These are phyloP conservation scores for Hemileia vastatrix DNA, from an alignment of 1,284 basidiomycete genomes.

Conservation along the genomic window DNA sequence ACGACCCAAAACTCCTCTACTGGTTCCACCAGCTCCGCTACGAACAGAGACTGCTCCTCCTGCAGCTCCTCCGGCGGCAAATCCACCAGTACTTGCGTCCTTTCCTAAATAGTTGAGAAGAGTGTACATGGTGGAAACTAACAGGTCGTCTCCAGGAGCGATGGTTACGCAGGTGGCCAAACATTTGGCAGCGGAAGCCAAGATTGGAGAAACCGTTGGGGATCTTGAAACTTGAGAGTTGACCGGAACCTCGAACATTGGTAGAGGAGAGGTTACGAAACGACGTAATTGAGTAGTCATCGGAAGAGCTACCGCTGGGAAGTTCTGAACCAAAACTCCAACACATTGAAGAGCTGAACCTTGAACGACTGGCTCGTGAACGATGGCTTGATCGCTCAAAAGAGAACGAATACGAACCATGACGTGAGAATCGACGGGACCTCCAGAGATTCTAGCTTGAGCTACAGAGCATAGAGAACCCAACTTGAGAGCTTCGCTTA, in stretches of 20 bases:
- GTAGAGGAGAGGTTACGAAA: constrained; percentile 76
- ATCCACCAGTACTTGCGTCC: constrained; percentile 47
- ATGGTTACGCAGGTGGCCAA: constrained; percentile 81
- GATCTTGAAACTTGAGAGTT: constrained; percentile 52
- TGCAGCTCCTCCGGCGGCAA: constrained; percentile 46
- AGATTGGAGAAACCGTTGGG: constrained; percentile 61
- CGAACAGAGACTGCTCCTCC: constrained; percentile 51
- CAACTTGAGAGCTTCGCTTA: constrained; percentile 75
- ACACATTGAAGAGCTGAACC: constrained; percentile 73
- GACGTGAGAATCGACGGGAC: constrained; percentile 60
- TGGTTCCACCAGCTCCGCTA: constrained; percentile 53
- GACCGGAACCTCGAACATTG: constrained; percentile 78
- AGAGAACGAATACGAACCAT: constrained; percentile 63
- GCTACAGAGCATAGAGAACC: constrained; percentile 73
- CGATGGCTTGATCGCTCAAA: constrained; percentile 68
- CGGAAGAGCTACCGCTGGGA: constrained; percentile 63
- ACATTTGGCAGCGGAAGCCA: constrained; percentile 77
- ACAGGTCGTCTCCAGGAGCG: constrained; percentile 75
- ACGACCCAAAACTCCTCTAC: constrained; percentile 52
- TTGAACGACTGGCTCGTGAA: constrained; percentile 69
- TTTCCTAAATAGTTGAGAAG: constrained; percentile 82
- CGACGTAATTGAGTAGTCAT: constrained; percentile 73
- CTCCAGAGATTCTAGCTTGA: constrained; percentile 57
- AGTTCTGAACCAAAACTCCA: constrained; percentile 71
- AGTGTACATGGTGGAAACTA: constrained; percentile 92